Percentiles rank a stretch among this genome's conserved stretches.
These are phyloP conservation scores for Rubia yunnanensis DNA, from an alignment of 257 asterid species.

Conservation along the genomic window DNA sequence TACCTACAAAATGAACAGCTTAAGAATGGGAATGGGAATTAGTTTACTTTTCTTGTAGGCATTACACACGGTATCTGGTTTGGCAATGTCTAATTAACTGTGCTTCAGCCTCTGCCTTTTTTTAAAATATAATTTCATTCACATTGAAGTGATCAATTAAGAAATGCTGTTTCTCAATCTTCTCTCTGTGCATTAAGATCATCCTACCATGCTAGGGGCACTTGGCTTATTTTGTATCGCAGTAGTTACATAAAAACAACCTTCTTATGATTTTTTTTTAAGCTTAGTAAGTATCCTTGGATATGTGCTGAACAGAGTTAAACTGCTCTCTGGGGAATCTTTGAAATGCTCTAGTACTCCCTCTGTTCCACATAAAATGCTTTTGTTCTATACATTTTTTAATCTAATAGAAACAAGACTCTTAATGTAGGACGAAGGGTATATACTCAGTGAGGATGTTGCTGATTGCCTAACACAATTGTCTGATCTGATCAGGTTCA, in stretches of 20 bases:
- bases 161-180: not conserved
- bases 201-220: not conserved
- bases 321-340: not conserved
- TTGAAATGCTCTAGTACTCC: not conserved
- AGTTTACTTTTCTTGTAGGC: not conserved
- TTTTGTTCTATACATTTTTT: not conserved
- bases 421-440: not conserved
- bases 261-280: not conserved
- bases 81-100: not conserved
- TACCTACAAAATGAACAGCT: slow-evolving; percentile 60
- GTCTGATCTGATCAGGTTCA: not conserved
- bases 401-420: not conserved
- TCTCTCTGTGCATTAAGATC: not conserved
- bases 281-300: not conserved
- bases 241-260: not conserved
- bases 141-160: not conserved
- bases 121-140: not conserved
- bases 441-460: not conserved
- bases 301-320: not conserved
- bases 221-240: not conserved
- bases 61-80: not conserved
- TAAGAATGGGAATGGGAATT: slow-evolving; percentile 10
- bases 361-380: too few species aligned
- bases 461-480: not conserved
- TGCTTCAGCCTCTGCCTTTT: not conserved